These are phyloP conservation scores for Coniella vitis DNA, from an alignment of 2,329 filamentous ascomycete genomes.

Conservation along the genomic window DNA sequence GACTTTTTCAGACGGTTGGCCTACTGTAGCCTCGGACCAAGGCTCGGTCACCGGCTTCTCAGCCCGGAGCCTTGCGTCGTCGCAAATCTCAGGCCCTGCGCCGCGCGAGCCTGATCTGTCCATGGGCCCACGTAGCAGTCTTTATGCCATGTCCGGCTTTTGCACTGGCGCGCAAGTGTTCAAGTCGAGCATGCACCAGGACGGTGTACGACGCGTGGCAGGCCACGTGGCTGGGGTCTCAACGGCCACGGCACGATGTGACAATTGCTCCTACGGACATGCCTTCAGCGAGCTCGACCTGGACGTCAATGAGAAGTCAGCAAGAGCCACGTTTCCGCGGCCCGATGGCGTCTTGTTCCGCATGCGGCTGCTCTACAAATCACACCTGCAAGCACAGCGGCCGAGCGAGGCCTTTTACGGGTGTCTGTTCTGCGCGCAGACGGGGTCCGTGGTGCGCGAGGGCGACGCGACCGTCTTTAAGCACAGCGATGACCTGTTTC, in stretches of 20 bases:
- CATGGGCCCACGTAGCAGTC: conserved; percentile 31
- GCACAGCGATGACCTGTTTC: conserved; percentile 29
- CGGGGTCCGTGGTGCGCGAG: conserved; percentile 27
- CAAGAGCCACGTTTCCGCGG: conserved; percentile 8
- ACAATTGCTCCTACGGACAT: conserved; percentile 17
- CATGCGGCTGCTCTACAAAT: conserved; percentile 36
- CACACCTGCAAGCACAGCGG: conserved; percentile 28
- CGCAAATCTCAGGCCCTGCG: conserved; percentile 5
- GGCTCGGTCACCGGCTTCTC: conserved; percentile 7
- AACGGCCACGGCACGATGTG: conserved; percentile 3
- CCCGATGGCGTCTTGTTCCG: conserved; percentile 29
- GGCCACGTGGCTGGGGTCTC: conserved; percentile 19
- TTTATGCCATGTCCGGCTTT: conserved; percentile 29
- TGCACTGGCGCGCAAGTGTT: conserved; percentile 33
- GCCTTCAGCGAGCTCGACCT: conserved; percentile 12
- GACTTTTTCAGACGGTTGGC: conserved; percentile 4
- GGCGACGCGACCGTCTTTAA: conserved; percentile 37
- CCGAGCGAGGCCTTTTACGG: conserved; percentile 29
- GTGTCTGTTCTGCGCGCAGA: conserved; percentile 33
- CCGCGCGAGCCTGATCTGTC: conserved; percentile 21
- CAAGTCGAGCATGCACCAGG: conserved; percentile 27
- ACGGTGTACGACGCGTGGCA: conserved; percentile 27
- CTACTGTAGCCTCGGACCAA: conserved; percentile 3
- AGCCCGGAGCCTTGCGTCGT: conserved; percentile 6
- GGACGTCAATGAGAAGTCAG: conserved; percentile 7